Evolutionary conservation across 345 rosid species (phyloP).

Genomic region (Populus alba): DNA sequence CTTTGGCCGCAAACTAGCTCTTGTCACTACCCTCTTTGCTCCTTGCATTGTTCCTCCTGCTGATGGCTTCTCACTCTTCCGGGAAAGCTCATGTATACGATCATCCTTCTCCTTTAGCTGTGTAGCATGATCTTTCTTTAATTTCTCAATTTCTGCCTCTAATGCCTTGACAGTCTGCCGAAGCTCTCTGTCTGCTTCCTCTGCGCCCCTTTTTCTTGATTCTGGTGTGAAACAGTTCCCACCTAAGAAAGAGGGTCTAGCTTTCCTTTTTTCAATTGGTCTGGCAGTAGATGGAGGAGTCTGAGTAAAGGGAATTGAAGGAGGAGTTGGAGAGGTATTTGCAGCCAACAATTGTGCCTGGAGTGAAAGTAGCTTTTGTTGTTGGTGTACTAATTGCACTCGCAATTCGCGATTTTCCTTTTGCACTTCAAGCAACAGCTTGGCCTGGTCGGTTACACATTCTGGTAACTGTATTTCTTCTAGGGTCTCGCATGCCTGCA

Average conservation of each 20-base stretch:
- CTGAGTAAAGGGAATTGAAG: slow-evolving; percentile 62
- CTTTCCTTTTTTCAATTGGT: slow-evolving; percentile 51
- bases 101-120: slow-evolving; percentile 80
- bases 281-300: slow-evolving; percentile 73
- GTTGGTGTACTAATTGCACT: slow-evolving; percentile 67
- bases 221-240: slow-evolving; percentile 80
- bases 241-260: slow-evolving; percentile 64
- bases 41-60: slow-evolving; percentile 30
- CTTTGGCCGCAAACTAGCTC: slow-evolving; percentile 64
- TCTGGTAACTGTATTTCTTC: slow-evolving; percentile 54
- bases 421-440: slow-evolving; percentile 74
- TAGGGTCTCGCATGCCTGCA: slow-evolving; percentile 50
- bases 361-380: slow-evolving; percentile 62
- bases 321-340: slow-evolving; percentile 62
- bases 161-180: slow-evolving; percentile 56
- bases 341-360: slow-evolving; percentile 74
- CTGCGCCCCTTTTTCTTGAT: slow-evolving; percentile 48
- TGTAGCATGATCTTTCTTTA: slow-evolving; percentile 68
- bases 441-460: slow-evolving; percentile 53
- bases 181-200: slow-evolving; percentile 56
- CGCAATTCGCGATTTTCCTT: slow-evolving; percentile 82
- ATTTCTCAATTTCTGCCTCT: slow-evolving; percentile 68
- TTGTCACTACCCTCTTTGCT: slow-evolving; percentile 49
- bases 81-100: slow-evolving; percentile 47
- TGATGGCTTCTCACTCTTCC: slow-evolving; percentile 45